Evolutionary conservation across 805 yeast genomes (phyloP).

Genomic region (Barnettozyma pratensis): DNA sequence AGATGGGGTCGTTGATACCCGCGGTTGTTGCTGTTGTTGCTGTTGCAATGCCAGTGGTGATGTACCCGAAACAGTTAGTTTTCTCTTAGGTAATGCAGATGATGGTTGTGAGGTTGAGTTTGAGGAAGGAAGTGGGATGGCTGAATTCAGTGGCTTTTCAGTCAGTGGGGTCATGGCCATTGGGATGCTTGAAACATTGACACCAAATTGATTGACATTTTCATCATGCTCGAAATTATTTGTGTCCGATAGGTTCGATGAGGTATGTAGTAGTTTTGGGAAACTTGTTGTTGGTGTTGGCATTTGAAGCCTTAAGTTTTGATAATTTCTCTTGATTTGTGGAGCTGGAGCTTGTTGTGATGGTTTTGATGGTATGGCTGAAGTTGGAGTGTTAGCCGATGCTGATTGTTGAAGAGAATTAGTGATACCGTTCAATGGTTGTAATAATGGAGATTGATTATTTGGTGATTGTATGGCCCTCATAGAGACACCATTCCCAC

Average conservation of each 20-base stretch:
- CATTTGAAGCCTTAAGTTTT: slow-evolving; percentile 65
- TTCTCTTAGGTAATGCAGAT: slow-evolving; percentile 5
- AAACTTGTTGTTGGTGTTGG: slow-evolving; percentile 55
- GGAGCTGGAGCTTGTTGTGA: slow-evolving; percentile 2
- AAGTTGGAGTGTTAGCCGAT: background rate
- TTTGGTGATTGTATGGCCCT: slow-evolving; percentile 26
- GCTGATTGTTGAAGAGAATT: slow-evolving; percentile 10
- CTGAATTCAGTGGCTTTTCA: slow-evolving; percentile 37
- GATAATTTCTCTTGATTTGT: slow-evolving; percentile 37
- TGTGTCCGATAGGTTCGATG: slow-evolving; percentile 24
- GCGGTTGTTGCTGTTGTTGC: slow-evolving; percentile 2
- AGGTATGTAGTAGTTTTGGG: slow-evolving; percentile 28
- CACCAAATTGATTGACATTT: slow-evolving; percentile 64
- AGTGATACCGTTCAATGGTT: slow-evolving; percentile 28
- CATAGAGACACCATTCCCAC: slow-evolving; percentile 33
- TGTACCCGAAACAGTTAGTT: slow-evolving; percentile 7
- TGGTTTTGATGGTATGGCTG: background rate
- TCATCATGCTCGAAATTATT: slow-evolving; percentile 24
- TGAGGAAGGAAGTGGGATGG: background rate
- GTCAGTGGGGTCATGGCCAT: slow-evolving; percentile 79
- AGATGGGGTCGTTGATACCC: background rate
- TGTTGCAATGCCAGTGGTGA: slow-evolving; percentile 5
- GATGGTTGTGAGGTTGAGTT: slow-evolving; percentile 2
- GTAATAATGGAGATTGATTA: slow-evolving; percentile 25
- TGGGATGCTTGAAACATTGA: slow-evolving; percentile 47